Evolutionary conservation across 2,329 filamentous ascomycete species (phyloP).

Genomic region (Hymenoscyphus scutula): DNA sequence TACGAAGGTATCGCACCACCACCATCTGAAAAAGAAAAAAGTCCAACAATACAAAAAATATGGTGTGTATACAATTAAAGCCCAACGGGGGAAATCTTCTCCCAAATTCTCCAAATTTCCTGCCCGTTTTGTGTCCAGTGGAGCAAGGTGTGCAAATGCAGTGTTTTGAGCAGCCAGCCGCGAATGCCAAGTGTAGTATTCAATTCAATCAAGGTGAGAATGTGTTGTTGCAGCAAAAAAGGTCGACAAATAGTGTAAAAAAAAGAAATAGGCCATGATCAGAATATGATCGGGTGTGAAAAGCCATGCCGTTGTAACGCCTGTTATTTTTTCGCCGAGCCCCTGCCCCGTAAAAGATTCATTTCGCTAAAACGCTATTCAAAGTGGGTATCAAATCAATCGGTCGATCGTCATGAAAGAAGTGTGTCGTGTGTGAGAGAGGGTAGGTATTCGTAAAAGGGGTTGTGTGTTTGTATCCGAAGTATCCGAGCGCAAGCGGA

Average conservation of each 20-base stretch:
- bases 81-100: conserved; percentile 10
- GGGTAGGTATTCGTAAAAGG: conserved; percentile 12
- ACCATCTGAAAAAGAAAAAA: too few relatives aligned
- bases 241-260: background rate
- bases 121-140: conserved; percentile 4
- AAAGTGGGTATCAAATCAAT: conserved; percentile 39
- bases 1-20: too few relatives aligned
- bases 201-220: conserved; percentile 9
- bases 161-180: conserved; percentile 12
- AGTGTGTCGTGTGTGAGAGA: conserved; percentile 18
- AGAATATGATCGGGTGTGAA: conserved; percentile 10
- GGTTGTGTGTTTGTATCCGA: too few relatives aligned
- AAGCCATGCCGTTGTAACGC: conserved; percentile 16
- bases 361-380: conserved; percentile 39
- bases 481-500: conserved; percentile 11
- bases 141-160: conserved; percentile 8
- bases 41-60: conserved; percentile 7
- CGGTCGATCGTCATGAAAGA: conserved; percentile 21
- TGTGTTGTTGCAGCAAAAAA: background rate
- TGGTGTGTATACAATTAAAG: conserved; percentile 16
- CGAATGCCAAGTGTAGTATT: conserved; percentile 14
- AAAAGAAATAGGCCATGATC: conserved; percentile 9
- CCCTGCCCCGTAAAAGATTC: conserved; percentile 27
- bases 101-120: conserved; percentile 11
- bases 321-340: conserved; percentile 18